Conservation (phyloP, 169 alveolate species). For the Sarcocystis neurona region DNA sequence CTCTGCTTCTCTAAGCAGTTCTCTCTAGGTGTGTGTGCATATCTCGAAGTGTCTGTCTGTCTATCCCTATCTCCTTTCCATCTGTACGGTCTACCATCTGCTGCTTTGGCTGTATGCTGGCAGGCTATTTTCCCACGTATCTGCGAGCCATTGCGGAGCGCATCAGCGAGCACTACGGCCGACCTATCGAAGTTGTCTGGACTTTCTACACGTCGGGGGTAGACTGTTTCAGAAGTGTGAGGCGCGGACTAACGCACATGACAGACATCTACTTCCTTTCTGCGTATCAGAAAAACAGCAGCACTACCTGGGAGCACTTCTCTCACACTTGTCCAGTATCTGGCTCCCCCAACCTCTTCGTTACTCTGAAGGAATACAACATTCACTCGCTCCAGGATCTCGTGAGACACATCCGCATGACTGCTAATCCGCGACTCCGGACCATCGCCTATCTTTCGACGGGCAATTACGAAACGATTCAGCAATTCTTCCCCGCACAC, state of each 20-base stretch:
- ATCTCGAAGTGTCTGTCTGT: no score
- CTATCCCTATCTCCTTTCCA: no score
- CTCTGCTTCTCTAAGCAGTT: no score
- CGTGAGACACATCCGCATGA: neutral
- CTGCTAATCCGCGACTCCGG: neutral
- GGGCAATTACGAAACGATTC: constrained; percentile 26
- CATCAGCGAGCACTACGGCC: neutral
- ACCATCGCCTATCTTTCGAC: constrained; percentile 26
- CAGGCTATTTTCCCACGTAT: constrained; percentile 50
- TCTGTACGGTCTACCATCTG: no score
- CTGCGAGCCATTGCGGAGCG: constrained; percentile 19
- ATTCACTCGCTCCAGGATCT: constrained; percentile 15
- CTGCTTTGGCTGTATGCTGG: no score
- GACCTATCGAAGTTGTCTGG: neutral
- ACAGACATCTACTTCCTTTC: constrained; percentile 58
- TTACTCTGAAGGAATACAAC: constrained; percentile 5
- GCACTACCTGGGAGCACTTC: neutral
- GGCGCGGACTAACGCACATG: constrained; percentile 39
- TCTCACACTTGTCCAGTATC: constrained; percentile 43
- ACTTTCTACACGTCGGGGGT: constrained; percentile 2
- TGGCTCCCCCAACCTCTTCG: constrained; percentile 20
- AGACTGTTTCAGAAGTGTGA: constrained; percentile 13
- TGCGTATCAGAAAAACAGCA: constrained; percentile 16
- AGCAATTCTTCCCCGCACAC: constrained; percentile 10
- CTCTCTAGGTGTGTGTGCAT: no score